A percentile compares a stretch with the other conserved stretches of the same genome.
Evolutionary conservation across 768 basidiomycete genomes (phyloP).

Genomic region (Mrakia blollopis): DNA sequence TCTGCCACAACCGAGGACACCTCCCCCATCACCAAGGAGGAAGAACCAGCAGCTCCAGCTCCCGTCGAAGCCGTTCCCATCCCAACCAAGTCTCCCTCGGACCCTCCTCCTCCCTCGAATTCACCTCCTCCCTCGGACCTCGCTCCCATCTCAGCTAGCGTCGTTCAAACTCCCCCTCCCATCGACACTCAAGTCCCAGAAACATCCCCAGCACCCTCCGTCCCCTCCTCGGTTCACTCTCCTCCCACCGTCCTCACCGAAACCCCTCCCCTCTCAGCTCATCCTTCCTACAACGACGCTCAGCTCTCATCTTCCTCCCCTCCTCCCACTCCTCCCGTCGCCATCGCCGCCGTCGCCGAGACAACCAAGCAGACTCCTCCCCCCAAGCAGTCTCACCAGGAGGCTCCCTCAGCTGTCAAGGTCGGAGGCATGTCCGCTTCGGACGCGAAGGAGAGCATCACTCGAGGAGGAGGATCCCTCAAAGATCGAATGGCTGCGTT

Average conservation of each 20-base stretch:
- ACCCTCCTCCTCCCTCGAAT: slow-evolving; percentile 8
- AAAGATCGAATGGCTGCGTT: slow-evolving; percentile 34
- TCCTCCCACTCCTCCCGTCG: neutral
- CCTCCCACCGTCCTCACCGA: slow-evolving; percentile 13
- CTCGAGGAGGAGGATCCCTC: slow-evolving; percentile 23
- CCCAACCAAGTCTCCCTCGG: neutral
- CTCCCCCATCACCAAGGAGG: neutral
- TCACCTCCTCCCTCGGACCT: slow-evolving; percentile 6
- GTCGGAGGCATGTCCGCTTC: slow-evolving; percentile 32
- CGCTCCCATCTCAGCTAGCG: slow-evolving; percentile 2
- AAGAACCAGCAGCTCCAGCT: neutral
- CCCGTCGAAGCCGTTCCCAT: slow-evolving; percentile 3
- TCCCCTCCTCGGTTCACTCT: neutral
- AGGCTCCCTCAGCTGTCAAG: slow-evolving; percentile 26
- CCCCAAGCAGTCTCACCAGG: neutral
- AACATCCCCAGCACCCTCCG: slow-evolving; percentile 5
- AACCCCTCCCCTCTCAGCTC: neutral
- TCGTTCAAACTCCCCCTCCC: neutral
- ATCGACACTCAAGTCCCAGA: slow-evolving; percentile 2
- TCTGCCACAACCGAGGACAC: neutral
- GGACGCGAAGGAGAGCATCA: slow-evolving; percentile 30
- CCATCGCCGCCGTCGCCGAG: slow-evolving; percentile 2
- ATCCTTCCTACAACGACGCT: neutral
- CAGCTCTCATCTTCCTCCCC: neutral
- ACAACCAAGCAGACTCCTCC: neutral